Evolutionary conservation across 1,284 basidiomycete genomes (phyloP).

Genomic region (Sanguinoderma infundibulare): DNA sequence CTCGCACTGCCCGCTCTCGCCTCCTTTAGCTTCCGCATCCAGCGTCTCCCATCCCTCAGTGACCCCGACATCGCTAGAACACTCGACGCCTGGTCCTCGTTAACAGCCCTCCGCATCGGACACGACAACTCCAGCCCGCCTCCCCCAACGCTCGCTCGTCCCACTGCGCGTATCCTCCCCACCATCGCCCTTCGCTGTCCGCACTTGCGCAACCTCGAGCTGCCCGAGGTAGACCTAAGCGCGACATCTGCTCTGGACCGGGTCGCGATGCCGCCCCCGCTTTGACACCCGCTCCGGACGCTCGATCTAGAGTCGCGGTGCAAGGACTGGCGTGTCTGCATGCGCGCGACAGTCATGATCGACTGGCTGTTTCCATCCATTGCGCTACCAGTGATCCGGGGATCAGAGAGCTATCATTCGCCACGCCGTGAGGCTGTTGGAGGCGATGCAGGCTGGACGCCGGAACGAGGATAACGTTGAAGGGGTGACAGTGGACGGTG

Average conservation of each 20-base stretch:
- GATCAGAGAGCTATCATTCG: too few species aligned
- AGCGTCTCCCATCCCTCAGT: neutral
- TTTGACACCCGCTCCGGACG: neutral
- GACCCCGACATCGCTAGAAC: neutral
- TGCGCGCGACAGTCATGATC: neutral
- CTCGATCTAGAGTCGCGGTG: too few species aligned
- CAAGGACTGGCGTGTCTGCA: neutral
- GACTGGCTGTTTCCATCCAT: conserved; percentile 1
- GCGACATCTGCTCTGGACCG: neutral
- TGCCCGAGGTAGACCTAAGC: neutral
- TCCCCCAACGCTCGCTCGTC: neutral
- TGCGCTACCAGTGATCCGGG: too few species aligned
- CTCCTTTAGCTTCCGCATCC: neutral
- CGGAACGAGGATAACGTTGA: too few species aligned
- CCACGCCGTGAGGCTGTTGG: neutral
- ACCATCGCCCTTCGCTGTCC: neutral
- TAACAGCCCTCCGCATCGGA: neutral
- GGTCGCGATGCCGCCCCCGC: neutral
- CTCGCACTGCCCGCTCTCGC: neutral
- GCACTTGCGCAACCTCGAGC: neutral
- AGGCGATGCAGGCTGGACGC: neutral
- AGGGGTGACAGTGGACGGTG: too few species aligned
- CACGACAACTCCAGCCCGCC: neutral
- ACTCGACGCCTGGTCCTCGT: neutral
- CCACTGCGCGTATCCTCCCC: neutral